These are phyloP conservation scores for Brachypodium distachyon DNA, from an alignment of 202 grass and related monocot species.

Conservation along the genomic window DNA sequence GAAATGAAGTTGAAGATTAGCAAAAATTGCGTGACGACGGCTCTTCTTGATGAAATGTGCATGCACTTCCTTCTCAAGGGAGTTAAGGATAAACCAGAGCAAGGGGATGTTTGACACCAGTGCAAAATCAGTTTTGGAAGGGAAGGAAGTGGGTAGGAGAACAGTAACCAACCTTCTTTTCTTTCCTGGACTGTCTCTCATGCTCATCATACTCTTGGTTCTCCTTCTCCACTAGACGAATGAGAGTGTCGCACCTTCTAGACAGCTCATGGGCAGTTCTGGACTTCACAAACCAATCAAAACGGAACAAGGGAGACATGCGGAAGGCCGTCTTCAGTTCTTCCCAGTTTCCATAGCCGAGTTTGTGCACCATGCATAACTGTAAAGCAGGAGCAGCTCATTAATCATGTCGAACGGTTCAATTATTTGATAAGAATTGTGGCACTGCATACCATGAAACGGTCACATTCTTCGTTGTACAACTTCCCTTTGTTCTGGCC, in stretches of 20 bases:
- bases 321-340: slow-evolving; percentile 95
- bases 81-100: background rate
- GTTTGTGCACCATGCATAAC: slow-evolving; percentile 98
- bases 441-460: slow-evolving; percentile 72
- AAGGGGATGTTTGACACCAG: background rate
- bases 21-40: background rate
- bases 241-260: slow-evolving; percentile 91
- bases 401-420: background rate
- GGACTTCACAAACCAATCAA: slow-evolving; percentile 99
- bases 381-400: slow-evolving; percentile 31
- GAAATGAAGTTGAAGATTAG: background rate
- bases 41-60: background rate
- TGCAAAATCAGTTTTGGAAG: background rate
- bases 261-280: slow-evolving; percentile 87
- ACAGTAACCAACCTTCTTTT: slow-evolving; percentile 60
- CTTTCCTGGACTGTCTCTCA: slow-evolving; percentile 89
- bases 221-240: slow-evolving; percentile 93
- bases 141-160: background rate
- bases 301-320: slow-evolving; percentile 89
- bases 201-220: slow-evolving; percentile 92
- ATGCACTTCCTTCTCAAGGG: background rate
- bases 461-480: slow-evolving; percentile 96
- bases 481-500: slow-evolving; percentile 95
- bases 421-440: background rate
- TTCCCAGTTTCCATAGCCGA: slow-evolving; percentile 95